phyloP scores from a whole-genome alignment of 257 asterid species.

The Cinchona pubescens region DNA sequence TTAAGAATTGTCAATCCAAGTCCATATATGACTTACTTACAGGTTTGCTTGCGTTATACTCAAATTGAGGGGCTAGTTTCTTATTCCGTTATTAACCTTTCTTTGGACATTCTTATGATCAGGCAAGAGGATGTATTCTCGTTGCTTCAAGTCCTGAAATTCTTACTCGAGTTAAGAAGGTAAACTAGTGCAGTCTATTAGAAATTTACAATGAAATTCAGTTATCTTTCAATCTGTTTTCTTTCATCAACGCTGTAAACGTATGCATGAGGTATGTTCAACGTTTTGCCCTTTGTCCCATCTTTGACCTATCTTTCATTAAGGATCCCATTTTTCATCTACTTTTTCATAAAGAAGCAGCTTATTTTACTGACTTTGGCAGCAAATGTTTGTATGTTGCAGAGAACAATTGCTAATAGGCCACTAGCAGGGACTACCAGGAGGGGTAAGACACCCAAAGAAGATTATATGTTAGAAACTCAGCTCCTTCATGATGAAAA shows the following conservation, averaged over 20 bases:
- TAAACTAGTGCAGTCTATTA: slow-evolving; percentile 14
- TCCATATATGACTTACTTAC: slow-evolving; percentile 96
- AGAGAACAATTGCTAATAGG: slow-evolving; percentile 78
- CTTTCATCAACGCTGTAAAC: neutral
- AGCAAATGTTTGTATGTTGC: slow-evolving; percentile 19
- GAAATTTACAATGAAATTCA: neutral
- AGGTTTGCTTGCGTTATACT: slow-evolving; percentile 48
- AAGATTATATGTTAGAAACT: slow-evolving; percentile 83
- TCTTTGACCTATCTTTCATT: neutral
- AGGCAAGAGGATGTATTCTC: slow-evolving; percentile 95
- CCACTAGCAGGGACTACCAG: slow-evolving; percentile 95
- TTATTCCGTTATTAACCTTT: neutral
- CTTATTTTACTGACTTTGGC: slow-evolving; percentile 16
- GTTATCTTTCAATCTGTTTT: neutral
- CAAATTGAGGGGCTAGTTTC: slow-evolving; percentile 9
- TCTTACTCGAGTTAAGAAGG: slow-evolving; percentile 91
- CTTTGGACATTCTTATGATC: slow-evolving; percentile 10
- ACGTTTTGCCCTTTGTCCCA: neutral
- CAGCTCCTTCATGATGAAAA: slow-evolving; percentile 82
- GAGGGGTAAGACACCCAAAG: slow-evolving; percentile 87
- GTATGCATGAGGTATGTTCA: neutral
- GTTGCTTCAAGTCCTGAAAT: slow-evolving; percentile 99
- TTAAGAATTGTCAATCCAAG: slow-evolving; percentile 93
- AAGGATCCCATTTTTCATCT: neutral
- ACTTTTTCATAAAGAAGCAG: neutral